These are phyloP conservation scores for Pseudopyrenochaeta lycopersici DNA, from an alignment of 2,329 filamentous ascomycete genomes.

Conservation along the genomic window DNA sequence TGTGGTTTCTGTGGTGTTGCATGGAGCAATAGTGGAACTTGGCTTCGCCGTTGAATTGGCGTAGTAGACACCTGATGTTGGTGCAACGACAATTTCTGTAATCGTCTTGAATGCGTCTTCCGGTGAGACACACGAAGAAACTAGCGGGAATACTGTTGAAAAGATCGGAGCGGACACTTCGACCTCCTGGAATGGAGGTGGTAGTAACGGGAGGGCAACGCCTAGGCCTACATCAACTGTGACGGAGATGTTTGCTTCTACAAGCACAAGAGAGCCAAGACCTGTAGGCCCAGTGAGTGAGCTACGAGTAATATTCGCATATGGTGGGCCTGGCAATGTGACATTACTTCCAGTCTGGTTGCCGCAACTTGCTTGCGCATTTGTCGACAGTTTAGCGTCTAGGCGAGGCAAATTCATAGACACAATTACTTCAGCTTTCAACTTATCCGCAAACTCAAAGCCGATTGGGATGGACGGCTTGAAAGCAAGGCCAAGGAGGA, in stretches of 20 bases:
- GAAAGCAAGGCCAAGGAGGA: conserved; percentile 41
- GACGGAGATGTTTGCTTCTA: conserved; percentile 37
- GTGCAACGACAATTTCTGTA: conserved; percentile 1
- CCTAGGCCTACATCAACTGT: conserved; percentile 27
- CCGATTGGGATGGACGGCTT: conserved; percentile 46
- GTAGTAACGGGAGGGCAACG: conserved; percentile 30
- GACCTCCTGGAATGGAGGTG: conserved; percentile 21
- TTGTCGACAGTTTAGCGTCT: conserved; percentile 36
- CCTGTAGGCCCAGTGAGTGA: not conserved
- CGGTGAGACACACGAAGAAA: conserved; percentile 28
- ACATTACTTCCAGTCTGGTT: conserved; percentile 1
- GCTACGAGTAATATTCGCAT: conserved; percentile 7
- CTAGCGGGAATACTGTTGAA: conserved; percentile 25
- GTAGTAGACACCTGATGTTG: conserved; percentile 1
- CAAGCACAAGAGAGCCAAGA: conserved; percentile 29
- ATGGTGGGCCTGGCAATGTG: not conserved
- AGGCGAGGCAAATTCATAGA: conserved; percentile 45
- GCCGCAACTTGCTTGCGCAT: conserved; percentile 30
- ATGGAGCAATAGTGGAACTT: not conserved
- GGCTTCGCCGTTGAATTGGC: not conserved
- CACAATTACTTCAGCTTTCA: conserved; percentile 37
- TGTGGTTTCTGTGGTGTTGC: not conserved
- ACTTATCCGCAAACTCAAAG: conserved; percentile 42
- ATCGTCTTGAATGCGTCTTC: conserved; percentile 2
- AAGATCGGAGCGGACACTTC: conserved; percentile 27